Percentiles rank a stretch among this genome's conserved stretches.
These are phyloP conservation scores for Leccinum pseudoinsigne DNA, from an alignment of 1,284 basidiomycete genomes.

Conservation along the genomic window DNA sequence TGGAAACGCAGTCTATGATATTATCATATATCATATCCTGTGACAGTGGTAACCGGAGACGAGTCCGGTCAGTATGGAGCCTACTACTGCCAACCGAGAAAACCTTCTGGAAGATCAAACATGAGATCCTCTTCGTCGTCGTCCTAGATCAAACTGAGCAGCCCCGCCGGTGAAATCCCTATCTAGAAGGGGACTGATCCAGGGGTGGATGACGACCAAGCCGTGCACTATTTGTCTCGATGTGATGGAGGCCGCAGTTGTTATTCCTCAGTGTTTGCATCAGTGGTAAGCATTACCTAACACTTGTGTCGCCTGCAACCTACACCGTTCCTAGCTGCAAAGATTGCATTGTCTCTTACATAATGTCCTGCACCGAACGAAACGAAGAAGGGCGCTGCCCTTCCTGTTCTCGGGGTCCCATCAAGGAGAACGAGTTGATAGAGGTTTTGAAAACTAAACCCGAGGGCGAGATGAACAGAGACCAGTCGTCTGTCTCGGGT, in stretches of 20 bases:
- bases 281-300: slow-evolving; percentile 52
- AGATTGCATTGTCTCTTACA: slow-evolving; percentile 74
- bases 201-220: no score
- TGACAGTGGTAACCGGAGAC: no score
- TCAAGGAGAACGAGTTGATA: slow-evolving; percentile 66
- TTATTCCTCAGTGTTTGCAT: slow-evolving; percentile 79
- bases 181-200: no score
- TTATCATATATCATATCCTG: no score
- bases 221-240: slow-evolving; percentile 67
- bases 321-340: slow-evolving; percentile 61
- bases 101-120: no score
- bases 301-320: slow-evolving; percentile 4
- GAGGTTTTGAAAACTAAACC: slow-evolving; percentile 54
- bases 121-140: no score
- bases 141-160: no score
- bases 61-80: no score
- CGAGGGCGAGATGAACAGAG: slow-evolving; percentile 18
- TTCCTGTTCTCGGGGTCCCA: slow-evolving; percentile 64
- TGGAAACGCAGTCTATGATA: no score
- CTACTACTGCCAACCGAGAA: no score
- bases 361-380: slow-evolving; percentile 64
- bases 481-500: slow-evolving; percentile 41
- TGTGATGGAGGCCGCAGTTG: slow-evolving; percentile 66
- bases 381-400: slow-evolving; percentile 72
- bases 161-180: no score